phyloP scores from a whole-genome alignment of 495 filamentous ascomycete genomes.

The Hypoxylon lienhwacheense region DNA sequence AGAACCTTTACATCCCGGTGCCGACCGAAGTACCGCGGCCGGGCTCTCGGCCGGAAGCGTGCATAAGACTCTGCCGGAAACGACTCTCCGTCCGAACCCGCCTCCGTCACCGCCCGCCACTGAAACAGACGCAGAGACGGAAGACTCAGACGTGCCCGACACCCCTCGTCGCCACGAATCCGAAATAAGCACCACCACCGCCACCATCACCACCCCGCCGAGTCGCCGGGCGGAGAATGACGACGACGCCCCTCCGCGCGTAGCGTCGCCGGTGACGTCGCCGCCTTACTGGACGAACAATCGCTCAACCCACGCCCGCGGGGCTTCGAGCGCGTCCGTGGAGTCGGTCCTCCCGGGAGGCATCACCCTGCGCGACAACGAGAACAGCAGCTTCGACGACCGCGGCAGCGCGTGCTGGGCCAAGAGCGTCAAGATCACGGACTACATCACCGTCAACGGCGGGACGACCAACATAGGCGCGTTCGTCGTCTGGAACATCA shows the following conservation, averaged over 20 bases:
- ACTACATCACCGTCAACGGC: constrained; percentile 55
- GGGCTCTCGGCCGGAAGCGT: constrained; percentile 1
- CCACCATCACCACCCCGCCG: not conserved
- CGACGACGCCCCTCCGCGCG: not conserved
- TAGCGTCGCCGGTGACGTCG: constrained; percentile 20
- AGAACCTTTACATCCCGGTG: constrained; percentile 11
- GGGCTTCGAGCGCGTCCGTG: constrained; percentile 46
- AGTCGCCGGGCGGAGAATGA: not conserved
- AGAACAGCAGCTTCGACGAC: constrained; percentile 46
- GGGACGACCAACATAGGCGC: constrained; percentile 55
- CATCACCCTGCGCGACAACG: constrained; percentile 58
- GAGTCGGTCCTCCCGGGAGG: constrained; percentile 51
- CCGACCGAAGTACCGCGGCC: not conserved
- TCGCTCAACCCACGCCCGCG: constrained; percentile 27
- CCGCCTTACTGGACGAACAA: constrained; percentile 29
- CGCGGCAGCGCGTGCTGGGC: constrained; percentile 60
- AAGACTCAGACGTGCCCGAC: constrained; percentile 21
- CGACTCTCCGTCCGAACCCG: constrained; percentile 14
- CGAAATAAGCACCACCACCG: not conserved
- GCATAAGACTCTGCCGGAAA: constrained; percentile 28
- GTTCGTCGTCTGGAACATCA: constrained; percentile 60
- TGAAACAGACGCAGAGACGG: constrained; percentile 28
- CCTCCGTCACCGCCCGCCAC: constrained; percentile 30
- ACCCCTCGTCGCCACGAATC: not conserved
- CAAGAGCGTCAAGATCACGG: constrained; percentile 55